These are phyloP conservation scores for Paraphaeosphaeria sporulosa DNA, from an alignment of 2,329 filamentous ascomycete genomes.

Conservation along the genomic window DNA sequence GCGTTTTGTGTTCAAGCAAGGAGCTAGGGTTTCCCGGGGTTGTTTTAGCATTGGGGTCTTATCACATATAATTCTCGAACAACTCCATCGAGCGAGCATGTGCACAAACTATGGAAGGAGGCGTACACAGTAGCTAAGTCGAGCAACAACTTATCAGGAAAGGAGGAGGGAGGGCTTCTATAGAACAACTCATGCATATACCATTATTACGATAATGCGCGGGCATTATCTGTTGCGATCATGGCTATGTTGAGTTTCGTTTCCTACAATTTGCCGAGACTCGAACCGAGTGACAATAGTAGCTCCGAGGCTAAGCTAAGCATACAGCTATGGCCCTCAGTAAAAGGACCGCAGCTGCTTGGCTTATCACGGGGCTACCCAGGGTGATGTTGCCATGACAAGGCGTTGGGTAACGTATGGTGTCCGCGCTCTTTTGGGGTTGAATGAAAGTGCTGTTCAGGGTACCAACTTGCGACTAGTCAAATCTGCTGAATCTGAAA, in stretches of 20 bases:
- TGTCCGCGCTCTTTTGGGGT: background rate
- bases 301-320: background rate
- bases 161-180: background rate
- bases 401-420: background rate
- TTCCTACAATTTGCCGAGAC: background rate
- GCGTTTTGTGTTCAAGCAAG: background rate
- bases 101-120: background rate
- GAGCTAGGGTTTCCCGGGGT: background rate
- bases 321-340: background rate
- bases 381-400: background rate
- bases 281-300: background rate
- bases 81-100: background rate
- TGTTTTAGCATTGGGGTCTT: background rate
- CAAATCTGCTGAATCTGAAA: background rate
- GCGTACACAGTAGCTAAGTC: background rate
- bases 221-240: background rate
- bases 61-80: background rate
- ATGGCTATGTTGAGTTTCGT: background rate
- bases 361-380: background rate
- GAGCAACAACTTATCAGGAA: too few relatives aligned
- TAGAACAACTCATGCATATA: background rate
- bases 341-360: background rate
- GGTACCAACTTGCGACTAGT: background rate
- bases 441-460: background rate
- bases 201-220: background rate